Percentiles rank a stretch among this genome's conserved stretches.
Conservation (phyloP, 768 basidiomycete genomes). For the Leccinum variicolor region DNA sequence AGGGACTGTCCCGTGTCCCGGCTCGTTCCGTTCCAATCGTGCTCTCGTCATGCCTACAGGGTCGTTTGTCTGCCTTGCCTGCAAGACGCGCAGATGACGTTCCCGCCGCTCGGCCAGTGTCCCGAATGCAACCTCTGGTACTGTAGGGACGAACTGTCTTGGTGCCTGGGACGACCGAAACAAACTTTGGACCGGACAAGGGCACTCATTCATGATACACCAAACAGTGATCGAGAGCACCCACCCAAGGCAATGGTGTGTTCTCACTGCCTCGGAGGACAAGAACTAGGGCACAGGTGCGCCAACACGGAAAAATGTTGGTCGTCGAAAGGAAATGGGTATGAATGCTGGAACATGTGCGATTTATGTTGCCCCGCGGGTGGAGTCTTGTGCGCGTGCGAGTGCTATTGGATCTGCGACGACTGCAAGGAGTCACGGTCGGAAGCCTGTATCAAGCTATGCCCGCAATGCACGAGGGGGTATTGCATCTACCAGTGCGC, state of each 20-base stretch:
- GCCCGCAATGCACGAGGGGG: conserved; percentile 16
- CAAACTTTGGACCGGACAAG: not conserved
- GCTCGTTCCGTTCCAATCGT: too few species aligned
- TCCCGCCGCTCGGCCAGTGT: too few species aligned
- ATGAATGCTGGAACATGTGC: conserved; percentile 12
- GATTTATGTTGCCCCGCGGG: conserved; percentile 14
- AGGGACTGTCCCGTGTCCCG: too few species aligned
- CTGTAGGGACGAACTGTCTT: conserved; percentile 9
- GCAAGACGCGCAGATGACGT: too few species aligned
- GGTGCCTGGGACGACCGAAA: conserved; percentile 23
- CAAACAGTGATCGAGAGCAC: not conserved
- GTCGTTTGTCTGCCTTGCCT: too few species aligned
- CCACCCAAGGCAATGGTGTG: not conserved
- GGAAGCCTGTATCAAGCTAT: conserved; percentile 9
- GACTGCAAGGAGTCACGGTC: conserved; percentile 12
- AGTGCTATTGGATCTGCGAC: conserved; percentile 21
- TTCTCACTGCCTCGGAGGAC: not conserved
- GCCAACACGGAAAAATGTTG: conserved; percentile 15
- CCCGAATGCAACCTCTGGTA: too few species aligned
- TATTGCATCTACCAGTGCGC: conserved; percentile 21
- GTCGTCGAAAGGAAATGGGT: conserved; percentile 7
- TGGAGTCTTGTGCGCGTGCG: conserved; percentile 22
- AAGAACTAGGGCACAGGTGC: conserved; percentile 9
- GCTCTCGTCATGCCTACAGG: too few species aligned
- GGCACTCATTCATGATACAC: not conserved